Conservation (phyloP, 2,329 filamentous ascomycete genomes). For the Sporothrix protearum region DNA sequence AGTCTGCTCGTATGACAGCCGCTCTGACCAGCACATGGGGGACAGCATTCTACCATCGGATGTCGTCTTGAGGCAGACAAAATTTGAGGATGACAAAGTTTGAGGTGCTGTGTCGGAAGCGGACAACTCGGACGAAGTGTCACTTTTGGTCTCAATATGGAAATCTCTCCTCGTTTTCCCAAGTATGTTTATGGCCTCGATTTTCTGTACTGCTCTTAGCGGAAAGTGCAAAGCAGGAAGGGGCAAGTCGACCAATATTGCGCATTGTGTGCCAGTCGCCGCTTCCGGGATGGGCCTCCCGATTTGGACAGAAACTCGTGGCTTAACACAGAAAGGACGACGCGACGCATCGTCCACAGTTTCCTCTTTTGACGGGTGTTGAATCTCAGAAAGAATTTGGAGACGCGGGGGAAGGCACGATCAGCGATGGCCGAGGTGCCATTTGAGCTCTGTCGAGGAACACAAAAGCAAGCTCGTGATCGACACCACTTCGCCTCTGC, state of each 20-base stretch:
- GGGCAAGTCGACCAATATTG: background rate
- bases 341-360: background rate
- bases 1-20: background rate
- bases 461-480: background rate
- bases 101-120: background rate
- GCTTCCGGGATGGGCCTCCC: background rate
- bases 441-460: background rate
- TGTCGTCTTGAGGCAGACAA: background rate
- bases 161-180: background rate
- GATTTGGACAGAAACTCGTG: background rate
- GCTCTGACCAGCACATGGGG: background rate
- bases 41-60: background rate
- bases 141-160: background rate
- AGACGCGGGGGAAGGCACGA: constrained; percentile 1
- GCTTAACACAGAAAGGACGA: background rate
- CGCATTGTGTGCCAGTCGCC: background rate
- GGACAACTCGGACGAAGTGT: no score
- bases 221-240: background rate
- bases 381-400: background rate
- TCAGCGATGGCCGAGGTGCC: constrained; percentile 9
- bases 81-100: no score
- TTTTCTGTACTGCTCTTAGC: background rate
- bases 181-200: background rate
- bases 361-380: background rate
- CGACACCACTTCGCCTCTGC: background rate